phyloP scores from a whole-genome alignment of 495 filamentous ascomycete genomes.

The Penicillium paxilli region DNA sequence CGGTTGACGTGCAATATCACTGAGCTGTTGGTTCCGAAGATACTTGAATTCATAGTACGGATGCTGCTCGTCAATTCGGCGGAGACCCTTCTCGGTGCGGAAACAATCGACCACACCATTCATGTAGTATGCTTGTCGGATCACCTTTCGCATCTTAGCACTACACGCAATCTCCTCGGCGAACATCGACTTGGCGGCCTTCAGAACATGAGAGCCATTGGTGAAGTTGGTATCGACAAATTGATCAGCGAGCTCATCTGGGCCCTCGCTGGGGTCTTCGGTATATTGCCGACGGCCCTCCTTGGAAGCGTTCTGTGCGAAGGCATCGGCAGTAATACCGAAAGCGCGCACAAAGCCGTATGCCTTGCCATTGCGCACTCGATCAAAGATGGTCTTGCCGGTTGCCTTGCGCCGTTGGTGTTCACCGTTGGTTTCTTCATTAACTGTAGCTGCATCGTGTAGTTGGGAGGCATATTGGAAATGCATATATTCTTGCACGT shows the following conservation, averaged over 20 bases:
- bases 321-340: conserved; percentile 83
- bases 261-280: conserved; percentile 74
- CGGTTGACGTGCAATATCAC: conserved; percentile 75
- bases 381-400: conserved; percentile 73
- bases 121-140: conserved; percentile 79
- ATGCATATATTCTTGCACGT: conserved; percentile 93
- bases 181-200: conserved; percentile 81
- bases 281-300: conserved; percentile 75
- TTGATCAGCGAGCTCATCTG: conserved; percentile 82
- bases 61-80: conserved; percentile 91
- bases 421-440: conserved; percentile 50
- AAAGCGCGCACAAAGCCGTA: conserved; percentile 85
- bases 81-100: conserved; percentile 91
- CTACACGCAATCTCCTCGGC: conserved; percentile 87
- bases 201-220: conserved; percentile 72
- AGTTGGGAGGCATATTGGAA: conserved; percentile 87
- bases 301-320: conserved; percentile 80
- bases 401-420: conserved; percentile 77
- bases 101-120: conserved; percentile 80
- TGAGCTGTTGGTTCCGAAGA: conserved; percentile 79
- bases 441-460: conserved; percentile 65
- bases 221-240: conserved; percentile 72
- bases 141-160: conserved; percentile 85
- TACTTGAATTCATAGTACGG: conserved; percentile 99
- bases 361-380: conserved; percentile 72